Evolutionary conservation across 495 filamentous ascomycete species (phyloP).

Genomic region (Neurospora intermedia): DNA sequence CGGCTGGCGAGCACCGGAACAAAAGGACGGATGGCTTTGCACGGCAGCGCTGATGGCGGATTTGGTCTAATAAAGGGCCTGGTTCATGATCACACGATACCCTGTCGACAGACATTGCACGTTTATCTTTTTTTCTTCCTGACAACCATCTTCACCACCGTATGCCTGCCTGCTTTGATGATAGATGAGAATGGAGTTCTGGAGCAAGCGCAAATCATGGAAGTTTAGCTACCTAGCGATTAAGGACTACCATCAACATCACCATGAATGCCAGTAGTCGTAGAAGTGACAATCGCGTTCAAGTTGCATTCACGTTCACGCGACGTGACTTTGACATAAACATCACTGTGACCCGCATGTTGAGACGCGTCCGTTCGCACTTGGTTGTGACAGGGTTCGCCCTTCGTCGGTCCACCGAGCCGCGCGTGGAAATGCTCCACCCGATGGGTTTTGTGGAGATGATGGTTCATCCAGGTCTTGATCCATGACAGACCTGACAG

Average conservation of each 20-base stretch:
- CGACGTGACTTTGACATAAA: neutral
- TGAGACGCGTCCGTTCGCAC: neutral
- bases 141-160: neutral
- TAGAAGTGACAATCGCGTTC: neutral
- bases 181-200: neutral
- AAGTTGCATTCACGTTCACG: neutral
- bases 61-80: conserved; percentile 9
- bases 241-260: neutral
- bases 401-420: neutral
- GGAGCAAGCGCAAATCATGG: neutral
- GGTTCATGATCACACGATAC: conserved; percentile 3
- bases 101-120: conserved; percentile 1
- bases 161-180: neutral
- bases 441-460: neutral
- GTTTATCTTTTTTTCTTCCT: neutral
- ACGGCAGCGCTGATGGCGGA: conserved; percentile 6
- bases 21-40: neutral
- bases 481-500: too few species aligned
- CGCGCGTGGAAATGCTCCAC: neutral
- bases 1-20: neutral
- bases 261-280: neutral
- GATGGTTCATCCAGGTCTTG: neutral
- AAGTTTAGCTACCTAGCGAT: neutral
- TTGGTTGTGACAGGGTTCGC: neutral
- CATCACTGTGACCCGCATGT: neutral